These are phyloP conservation scores for Apiotrichum gracile DNA, from an alignment of 1,284 basidiomycete genomes.

Conservation along the genomic window DNA sequence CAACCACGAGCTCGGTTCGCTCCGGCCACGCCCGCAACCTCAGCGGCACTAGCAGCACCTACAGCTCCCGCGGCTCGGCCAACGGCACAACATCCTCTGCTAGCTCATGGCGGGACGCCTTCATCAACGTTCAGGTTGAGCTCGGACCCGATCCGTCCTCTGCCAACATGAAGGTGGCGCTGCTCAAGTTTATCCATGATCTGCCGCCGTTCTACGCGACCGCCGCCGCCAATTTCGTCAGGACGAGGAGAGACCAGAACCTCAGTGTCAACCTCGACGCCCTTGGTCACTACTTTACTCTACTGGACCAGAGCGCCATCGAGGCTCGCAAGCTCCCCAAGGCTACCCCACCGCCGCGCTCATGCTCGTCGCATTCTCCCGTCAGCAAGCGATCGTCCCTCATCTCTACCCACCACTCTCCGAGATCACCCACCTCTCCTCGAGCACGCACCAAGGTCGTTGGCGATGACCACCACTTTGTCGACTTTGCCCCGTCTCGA, in stretches of 20 bases:
- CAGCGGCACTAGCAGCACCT: neutral
- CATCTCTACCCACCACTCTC: neutral
- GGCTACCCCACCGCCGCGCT: neutral
- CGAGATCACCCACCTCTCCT: neutral
- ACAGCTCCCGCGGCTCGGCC: neutral
- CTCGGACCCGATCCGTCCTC: neutral
- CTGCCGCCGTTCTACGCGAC: constrained; percentile 9
- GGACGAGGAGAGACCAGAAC: neutral
- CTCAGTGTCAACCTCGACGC: constrained; percentile 10
- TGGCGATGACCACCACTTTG: neutral
- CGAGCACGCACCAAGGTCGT: neutral
- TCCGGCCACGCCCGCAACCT: neutral
- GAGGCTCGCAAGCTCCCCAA: neutral
- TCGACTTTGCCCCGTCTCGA: constrained; percentile 11
- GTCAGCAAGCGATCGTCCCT: neutral
- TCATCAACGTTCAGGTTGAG: neutral
- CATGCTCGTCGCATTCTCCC: neutral
- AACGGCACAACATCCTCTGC: neutral
- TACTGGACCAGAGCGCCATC: constrained; percentile 8
- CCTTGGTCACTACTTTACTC: constrained; percentile 8
- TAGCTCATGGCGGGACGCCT: neutral
- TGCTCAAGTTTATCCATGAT: constrained; percentile 4
- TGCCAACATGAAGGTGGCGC: neutral
- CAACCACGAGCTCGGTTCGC: neutral
- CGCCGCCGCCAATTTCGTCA: constrained; percentile 6